A percentile compares a stretch with the other conserved stretches of the same genome.
Evolutionary conservation across 2,329 filamentous ascomycete genomes (phyloP).

Genomic region (Calonectria naviculata): DNA sequence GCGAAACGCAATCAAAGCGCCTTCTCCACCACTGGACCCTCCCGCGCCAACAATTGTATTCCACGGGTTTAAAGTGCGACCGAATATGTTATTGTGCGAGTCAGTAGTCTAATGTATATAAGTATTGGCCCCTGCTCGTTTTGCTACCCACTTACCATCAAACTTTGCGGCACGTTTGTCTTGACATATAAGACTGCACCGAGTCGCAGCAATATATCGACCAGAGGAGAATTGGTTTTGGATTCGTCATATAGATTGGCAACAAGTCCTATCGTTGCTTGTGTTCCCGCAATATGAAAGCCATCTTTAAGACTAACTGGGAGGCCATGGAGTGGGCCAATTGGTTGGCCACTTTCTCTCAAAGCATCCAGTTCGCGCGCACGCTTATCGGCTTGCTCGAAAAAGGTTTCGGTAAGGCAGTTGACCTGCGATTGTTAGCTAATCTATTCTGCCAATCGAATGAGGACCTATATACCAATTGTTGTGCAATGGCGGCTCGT

Average conservation of each 20-base stretch:
- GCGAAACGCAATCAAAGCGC: slow-evolving; percentile 45
- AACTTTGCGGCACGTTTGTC: slow-evolving; percentile 26
- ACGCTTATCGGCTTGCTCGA: slow-evolving; percentile 44
- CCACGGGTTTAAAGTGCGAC: slow-evolving; percentile 67
- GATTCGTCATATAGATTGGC: slow-evolving; percentile 18
- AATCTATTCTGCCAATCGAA: not conserved
- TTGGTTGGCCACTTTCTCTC: slow-evolving; percentile 13
- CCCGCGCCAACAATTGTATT: slow-evolving; percentile 68
- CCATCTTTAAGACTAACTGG: slow-evolving; percentile 25
- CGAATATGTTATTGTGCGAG: slow-evolving; percentile 61
- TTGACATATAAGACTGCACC: slow-evolving; percentile 25
- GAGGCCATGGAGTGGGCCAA: slow-evolving; percentile 32
- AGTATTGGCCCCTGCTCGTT: too few species aligned
- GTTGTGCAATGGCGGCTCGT: not conserved
- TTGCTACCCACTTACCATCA: slow-evolving; percentile 29
- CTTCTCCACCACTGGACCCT: slow-evolving; percentile 68
- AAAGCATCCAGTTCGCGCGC: slow-evolving; percentile 30
- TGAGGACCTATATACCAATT: not conserved
- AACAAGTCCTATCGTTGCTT: slow-evolving; percentile 19
- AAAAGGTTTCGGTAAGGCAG: slow-evolving; percentile 58
- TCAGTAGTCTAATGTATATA: slow-evolving; percentile 24
- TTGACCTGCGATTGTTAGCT: slow-evolving; percentile 32
- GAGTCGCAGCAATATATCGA: slow-evolving; percentile 17
- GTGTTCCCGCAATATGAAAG: slow-evolving; percentile 9
- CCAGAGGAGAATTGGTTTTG: slow-evolving; percentile 16